These are phyloP conservation scores for Apiotrichum laibachii DNA, from an alignment of 1,284 basidiomycete species.

Conservation along the genomic window DNA sequence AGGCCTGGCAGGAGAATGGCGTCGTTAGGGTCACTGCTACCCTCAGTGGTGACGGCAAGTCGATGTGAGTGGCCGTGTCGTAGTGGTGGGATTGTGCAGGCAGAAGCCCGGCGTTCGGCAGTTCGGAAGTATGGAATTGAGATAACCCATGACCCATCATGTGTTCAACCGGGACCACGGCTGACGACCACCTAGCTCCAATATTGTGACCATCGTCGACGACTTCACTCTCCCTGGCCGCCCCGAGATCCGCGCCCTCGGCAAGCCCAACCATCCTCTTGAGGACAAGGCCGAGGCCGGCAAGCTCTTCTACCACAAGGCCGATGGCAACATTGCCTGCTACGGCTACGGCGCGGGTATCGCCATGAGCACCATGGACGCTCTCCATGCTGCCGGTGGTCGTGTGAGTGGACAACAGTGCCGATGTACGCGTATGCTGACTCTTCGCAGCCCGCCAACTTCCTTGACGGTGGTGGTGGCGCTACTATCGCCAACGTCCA, in stretches of 20 bases:
- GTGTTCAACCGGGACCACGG: background rate
- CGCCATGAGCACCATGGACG: slow-evolving; percentile 31
- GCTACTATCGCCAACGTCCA: slow-evolving; percentile 28
- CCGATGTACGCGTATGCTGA: background rate
- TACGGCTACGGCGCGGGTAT: slow-evolving; percentile 27
- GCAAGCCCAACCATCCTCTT: slow-evolving; percentile 12
- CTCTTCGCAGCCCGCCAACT: slow-evolving; percentile 23
- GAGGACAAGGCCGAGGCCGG: slow-evolving; percentile 18
- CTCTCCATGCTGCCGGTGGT: slow-evolving; percentile 23
- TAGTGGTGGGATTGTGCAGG: background rate
- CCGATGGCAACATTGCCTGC: slow-evolving; percentile 22
- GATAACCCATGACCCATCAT: background rate
- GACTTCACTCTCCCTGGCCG: slow-evolving; percentile 6
- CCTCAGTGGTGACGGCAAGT: slow-evolving; percentile 9
- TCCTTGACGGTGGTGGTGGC: slow-evolving; percentile 36
- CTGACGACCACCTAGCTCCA: background rate
- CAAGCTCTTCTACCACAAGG: slow-evolving; percentile 25
- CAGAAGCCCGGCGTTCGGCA: background rate
- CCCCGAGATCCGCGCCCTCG: slow-evolving; percentile 1
- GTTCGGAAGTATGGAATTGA: background rate
- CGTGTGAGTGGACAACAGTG: background rate
- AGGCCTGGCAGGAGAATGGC: slow-evolving; percentile 19
- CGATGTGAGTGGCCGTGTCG: slow-evolving; percentile 2
- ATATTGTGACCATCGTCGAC: slow-evolving; percentile 11
- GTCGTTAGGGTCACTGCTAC: slow-evolving; percentile 15